These are phyloP conservation scores for Sporothrix euskadiensis DNA, from an alignment of 2,329 filamentous ascomycete species.

Conservation along the genomic window DNA sequence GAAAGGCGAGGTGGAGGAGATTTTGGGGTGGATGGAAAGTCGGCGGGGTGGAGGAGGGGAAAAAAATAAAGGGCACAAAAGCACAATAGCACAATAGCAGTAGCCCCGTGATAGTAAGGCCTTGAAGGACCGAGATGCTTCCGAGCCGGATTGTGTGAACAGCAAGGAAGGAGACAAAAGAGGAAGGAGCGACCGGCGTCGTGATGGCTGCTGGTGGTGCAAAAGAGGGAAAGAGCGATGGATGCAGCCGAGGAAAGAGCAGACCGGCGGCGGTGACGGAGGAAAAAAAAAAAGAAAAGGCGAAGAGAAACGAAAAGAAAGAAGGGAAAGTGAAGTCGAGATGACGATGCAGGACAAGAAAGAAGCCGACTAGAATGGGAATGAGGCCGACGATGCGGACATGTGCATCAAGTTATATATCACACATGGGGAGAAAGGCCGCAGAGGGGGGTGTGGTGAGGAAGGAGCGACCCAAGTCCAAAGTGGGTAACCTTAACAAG, in stretches of 20 bases:
- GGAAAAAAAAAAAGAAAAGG: constrained; percentile 30
- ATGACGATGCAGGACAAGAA: background rate
- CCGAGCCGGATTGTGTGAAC: constrained; percentile 12
- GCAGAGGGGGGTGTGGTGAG: background rate
- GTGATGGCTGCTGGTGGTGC: background rate
- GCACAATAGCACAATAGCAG: constrained; percentile 15
- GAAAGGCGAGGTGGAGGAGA: background rate
- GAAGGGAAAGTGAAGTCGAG: background rate
- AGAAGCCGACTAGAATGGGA: constrained; percentile 13
- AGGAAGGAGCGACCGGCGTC: constrained; percentile 25
- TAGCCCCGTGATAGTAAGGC: background rate
- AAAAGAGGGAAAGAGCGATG: constrained; percentile 6
- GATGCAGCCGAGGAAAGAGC: background rate
- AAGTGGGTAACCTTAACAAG: too few relatives aligned
- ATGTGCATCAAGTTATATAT: constrained; percentile 23
- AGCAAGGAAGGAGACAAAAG: constrained; percentile 24
- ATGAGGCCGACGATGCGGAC: constrained; percentile 14
- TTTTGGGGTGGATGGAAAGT: background rate
- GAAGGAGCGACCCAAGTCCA: background rate
- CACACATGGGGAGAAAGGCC: background rate
- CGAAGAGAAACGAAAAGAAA: constrained; percentile 34
- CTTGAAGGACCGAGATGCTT: constrained; percentile 26
- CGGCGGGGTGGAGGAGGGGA: background rate
- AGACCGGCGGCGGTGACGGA: constrained; percentile 35
- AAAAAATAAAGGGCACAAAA: constrained; percentile 5